These are phyloP conservation scores for Sporothrix protearum DNA, from an alignment of 2,329 filamentous ascomycete species.

Conservation along the genomic window DNA sequence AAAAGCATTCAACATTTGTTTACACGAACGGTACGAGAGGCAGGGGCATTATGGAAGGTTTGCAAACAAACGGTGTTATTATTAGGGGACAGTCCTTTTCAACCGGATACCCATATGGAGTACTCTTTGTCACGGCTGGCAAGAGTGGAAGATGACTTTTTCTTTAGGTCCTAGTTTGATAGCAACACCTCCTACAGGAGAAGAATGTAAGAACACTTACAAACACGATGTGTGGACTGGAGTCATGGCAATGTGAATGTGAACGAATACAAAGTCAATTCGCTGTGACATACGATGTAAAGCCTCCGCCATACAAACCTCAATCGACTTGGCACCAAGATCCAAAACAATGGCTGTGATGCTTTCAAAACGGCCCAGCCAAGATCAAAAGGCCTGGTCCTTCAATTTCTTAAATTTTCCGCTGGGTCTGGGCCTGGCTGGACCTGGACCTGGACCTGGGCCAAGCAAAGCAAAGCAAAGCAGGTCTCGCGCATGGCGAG, in stretches of 20 bases:
- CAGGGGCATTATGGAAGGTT: constrained; percentile 7
- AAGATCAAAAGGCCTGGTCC: background rate
- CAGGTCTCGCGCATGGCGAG: background rate
- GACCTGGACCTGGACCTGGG: no score
- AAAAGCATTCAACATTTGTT: constrained; percentile 28
- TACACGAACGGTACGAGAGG: constrained; percentile 26
- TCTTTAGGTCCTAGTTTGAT: background rate
- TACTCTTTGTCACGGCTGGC: constrained; percentile 4
- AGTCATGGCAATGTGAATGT: no score
- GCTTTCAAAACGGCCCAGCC: background rate
- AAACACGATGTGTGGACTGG: no score
- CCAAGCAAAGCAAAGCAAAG: background rate
- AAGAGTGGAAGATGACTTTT: background rate
- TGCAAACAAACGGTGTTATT: constrained; percentile 21
- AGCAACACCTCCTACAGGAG: constrained; percentile 5
- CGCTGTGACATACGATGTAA: background rate
- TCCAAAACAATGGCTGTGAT: constrained; percentile 1
- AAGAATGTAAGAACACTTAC: constrained; percentile 19
- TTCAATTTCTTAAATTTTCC: background rate
- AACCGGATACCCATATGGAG: constrained; percentile 26
- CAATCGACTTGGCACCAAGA: background rate
- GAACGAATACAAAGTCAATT: background rate
- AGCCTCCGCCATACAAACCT: background rate
- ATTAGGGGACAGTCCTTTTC: constrained; percentile 26
- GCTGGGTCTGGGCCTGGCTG: background rate